These are phyloP conservation scores for Ganoderma lucidum DNA, from an alignment of 1,284 basidiomycete genomes.

Conservation along the genomic window DNA sequence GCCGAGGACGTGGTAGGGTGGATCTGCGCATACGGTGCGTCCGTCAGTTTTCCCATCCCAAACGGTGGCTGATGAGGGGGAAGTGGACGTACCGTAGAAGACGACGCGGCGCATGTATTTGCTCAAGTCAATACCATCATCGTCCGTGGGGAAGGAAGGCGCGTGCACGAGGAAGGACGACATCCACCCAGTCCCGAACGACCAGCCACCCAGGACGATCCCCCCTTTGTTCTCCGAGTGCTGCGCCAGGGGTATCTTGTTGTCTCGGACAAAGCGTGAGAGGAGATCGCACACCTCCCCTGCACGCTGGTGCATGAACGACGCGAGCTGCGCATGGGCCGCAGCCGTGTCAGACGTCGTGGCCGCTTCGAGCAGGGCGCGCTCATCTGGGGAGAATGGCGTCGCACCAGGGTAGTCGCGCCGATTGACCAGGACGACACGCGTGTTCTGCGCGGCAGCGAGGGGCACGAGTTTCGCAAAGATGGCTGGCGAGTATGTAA, in stretches of 20 bases:
- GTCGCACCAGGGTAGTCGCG: conserved; percentile 20
- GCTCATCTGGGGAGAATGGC: conserved; percentile 16
- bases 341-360: conserved; percentile 15
- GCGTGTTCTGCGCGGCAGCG: conserved; percentile 11
- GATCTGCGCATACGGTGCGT: conserved; percentile 6
- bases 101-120: conserved; percentile 14
- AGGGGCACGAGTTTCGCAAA: conserved; percentile 8
- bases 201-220: conserved; percentile 39
- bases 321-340: conserved; percentile 14
- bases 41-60: background rate
- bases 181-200: conserved; percentile 30
- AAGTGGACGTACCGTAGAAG: conserved; percentile 8
- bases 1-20: conserved; percentile 32
- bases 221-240: conserved; percentile 31
- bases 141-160: conserved; percentile 5
- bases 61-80: background rate
- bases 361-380: conserved; percentile 27
- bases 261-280: conserved; percentile 33
- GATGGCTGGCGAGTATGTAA: background rate
- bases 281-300: conserved; percentile 37
- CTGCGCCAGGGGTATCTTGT: conserved; percentile 30
- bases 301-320: conserved; percentile 27
- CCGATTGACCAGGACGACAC: conserved; percentile 23
- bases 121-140: conserved; percentile 2
- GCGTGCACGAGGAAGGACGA: conserved; percentile 34